These are phyloP conservation scores for Pulveroboletus sp. DNA, from an alignment of 768 basidiomycete genomes.

Conservation along the genomic window DNA sequence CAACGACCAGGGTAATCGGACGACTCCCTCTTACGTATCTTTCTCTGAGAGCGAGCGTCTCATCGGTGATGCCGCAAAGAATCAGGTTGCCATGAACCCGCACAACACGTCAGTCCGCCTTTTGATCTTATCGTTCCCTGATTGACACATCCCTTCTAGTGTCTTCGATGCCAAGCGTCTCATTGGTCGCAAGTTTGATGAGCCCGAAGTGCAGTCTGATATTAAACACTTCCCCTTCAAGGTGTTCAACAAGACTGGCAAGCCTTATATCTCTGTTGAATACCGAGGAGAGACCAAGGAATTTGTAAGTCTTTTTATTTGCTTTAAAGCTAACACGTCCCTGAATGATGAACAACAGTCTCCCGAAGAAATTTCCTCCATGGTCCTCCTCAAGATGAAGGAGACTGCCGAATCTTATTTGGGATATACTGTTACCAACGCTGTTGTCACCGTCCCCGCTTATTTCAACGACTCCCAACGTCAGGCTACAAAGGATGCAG, in stretches of 20 bases:
- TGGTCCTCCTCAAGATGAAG: slow-evolving; percentile 98
- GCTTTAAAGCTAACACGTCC: slow-evolving; percentile 1
- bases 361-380: slow-evolving; percentile 96
- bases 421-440: slow-evolving; percentile 77
- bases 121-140: background rate
- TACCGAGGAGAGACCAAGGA: slow-evolving; percentile 94
- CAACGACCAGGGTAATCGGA: slow-evolving; percentile 93
- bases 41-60: slow-evolving; percentile 95
- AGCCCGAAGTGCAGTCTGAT: slow-evolving; percentile 79
- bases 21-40: slow-evolving; percentile 93
- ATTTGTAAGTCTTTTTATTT: slow-evolving; percentile 59
- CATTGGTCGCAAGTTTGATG: slow-evolving; percentile 89
- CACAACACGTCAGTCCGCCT: slow-evolving; percentile 62
- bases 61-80: slow-evolving; percentile 99
- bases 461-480: slow-evolving; percentile 99
- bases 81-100: slow-evolving; percentile 98
- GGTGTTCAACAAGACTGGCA: slow-evolving; percentile 80
- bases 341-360: slow-evolving; percentile 47
- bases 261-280: slow-evolving; percentile 83
- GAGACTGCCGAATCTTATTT: slow-evolving; percentile 97
- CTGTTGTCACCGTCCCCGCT: slow-evolving; percentile 94
- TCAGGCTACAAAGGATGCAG: slow-evolving; percentile 97
- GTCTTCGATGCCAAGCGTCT: slow-evolving; percentile 99
- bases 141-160: slow-evolving; percentile 36
- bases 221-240: slow-evolving; percentile 94